Base-by-base conservation (phyloP, 129 eudicot genomes). In the Tagetes erecta region DNA sequence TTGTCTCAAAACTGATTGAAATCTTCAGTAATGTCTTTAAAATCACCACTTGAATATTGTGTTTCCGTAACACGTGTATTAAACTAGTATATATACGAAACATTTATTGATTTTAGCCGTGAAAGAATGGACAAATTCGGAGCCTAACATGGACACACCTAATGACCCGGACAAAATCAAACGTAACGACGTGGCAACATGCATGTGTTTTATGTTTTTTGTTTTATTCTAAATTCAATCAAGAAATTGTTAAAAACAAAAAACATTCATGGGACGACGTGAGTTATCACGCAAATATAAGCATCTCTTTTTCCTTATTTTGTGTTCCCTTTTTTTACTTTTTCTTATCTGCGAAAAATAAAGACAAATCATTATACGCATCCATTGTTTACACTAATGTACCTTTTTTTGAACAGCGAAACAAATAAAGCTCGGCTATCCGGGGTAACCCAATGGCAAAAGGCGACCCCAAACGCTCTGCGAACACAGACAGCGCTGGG, bases 271-370 rank as follows among this genome's bases (percentile, higher is more conserved):
- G 36, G 73, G 67, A 67, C 45, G 68, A 41, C 58, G 49, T 36
- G 59, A 68, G 10, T 38, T 56, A 76, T 76, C 75, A 76, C 69
- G 75, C 80, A 67, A 76, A 67, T 34, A 55, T 67, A 56, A 62
- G 80, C 62, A 58, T 14, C n/a, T 68, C 75, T 68, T 67, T n/a
- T 76, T 56, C 39, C 33, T 9, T 30, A 50, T 47, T 74, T 63
- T 46, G 6, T 60, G 37, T 73, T 46, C n/a, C 7, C 3, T 38
- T 20, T 1, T 59, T 34, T 44, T 8, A 14, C 52, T 33, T 47
- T 62, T 60, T 31, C 13, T 73, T 9, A 11, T 9, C n/a, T 36
- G 4, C 8, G 20, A 36, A 14, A 39, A 41, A n/a, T 9, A 47
- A 47, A 27, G 58, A 68, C 72, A 45, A 70, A 64, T 38, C 35